Evolutionary conservation across 345 rosid genomes (phyloP), one percentile per base, ranked within the genome.

Genomic region (Populus ilicifolia): DNA sequence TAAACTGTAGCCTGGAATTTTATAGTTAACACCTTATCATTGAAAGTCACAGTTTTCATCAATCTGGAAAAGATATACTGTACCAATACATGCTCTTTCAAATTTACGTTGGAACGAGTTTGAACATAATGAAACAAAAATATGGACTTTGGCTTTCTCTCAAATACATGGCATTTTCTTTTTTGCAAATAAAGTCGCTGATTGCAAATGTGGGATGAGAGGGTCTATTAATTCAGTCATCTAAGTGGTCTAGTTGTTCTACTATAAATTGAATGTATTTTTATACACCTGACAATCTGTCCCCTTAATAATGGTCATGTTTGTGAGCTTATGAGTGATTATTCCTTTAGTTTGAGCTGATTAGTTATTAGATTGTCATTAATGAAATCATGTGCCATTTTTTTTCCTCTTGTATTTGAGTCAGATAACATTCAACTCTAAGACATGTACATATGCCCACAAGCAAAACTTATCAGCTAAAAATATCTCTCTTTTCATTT

Each of bases 141-240:
- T 56, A n/a, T 8, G 23, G 63, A n/a, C 63, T n/a, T 56, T 9
- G 25, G 63, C 4, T n/a, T 54, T 21, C 62, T 4, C 27, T 56
- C 62, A 17, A 46, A 3, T 7, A 27, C 12, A 27, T 70, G 33
- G 38, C 33, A 9, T 46, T 44, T 68, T 44, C 20, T 6, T 70
- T 70, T 43, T 44, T 16, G 59, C 33, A 63, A 74, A 16, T 21
- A 8, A 38, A 63, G 23, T 27, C 29, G 27, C 33, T 62, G 25
- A 41, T 48, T 74, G 70, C 76, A 56, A 41, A 30, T 17, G 66
- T 74, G 77, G 69, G 75, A 44, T 41, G 21, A 4, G 41, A 74
- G 44, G 61, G 54, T 25, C 30, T 46, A 14, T 8, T 23, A 14
- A 59, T 35, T 66, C 50, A 59, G 43, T 39, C 48, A 33, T 61